Percentiles rank a stretch among this genome's conserved stretches.
Conservation (phyloP, 2,329 filamentous ascomycete species). For the Fusarium brevicatenulatum region DNA sequence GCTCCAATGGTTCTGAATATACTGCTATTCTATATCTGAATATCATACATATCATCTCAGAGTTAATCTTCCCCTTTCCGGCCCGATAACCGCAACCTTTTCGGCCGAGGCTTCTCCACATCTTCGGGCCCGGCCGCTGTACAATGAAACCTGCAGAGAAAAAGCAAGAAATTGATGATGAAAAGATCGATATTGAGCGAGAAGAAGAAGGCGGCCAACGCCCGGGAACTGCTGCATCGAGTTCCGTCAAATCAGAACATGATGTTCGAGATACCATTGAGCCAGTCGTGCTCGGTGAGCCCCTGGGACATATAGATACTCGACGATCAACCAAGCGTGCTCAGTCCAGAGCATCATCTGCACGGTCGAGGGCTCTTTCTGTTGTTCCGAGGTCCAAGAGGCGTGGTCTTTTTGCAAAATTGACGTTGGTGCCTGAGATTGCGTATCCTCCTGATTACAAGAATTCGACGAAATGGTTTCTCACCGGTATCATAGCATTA, state of each 20-base stretch:
- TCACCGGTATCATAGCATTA: constrained; percentile 80
- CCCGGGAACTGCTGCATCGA: constrained; percentile 24
- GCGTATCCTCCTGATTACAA: constrained; percentile 79
- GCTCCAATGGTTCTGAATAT: background rate
- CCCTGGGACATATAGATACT: constrained; percentile 38
- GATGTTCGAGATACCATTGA: constrained; percentile 32
- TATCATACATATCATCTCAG: background rate
- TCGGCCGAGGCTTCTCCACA: constrained; percentile 32
- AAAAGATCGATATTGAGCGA: constrained; percentile 31
- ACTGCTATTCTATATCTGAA: background rate
- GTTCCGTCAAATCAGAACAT: constrained; percentile 23
- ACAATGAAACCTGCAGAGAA: constrained; percentile 25
- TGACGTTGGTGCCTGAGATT: constrained; percentile 82
- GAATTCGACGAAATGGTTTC: constrained; percentile 81
- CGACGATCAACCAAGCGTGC: constrained; percentile 30
- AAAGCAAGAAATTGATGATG: constrained; percentile 9
- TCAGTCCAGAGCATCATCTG: constrained; percentile 52
- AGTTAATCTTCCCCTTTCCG: constrained; percentile 4
- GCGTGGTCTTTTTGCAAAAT: constrained; percentile 76
- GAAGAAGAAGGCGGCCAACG: constrained; percentile 16
- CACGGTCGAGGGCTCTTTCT: constrained; percentile 49
- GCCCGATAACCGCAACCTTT: constrained; percentile 9
- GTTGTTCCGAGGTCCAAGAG: constrained; percentile 61
- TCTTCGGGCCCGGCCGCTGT: constrained; percentile 34
- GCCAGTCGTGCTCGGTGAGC: constrained; percentile 37